phyloP scores from a whole-genome alignment of 345 rosid species.

The Eucalyptus tenuipes region DNA sequence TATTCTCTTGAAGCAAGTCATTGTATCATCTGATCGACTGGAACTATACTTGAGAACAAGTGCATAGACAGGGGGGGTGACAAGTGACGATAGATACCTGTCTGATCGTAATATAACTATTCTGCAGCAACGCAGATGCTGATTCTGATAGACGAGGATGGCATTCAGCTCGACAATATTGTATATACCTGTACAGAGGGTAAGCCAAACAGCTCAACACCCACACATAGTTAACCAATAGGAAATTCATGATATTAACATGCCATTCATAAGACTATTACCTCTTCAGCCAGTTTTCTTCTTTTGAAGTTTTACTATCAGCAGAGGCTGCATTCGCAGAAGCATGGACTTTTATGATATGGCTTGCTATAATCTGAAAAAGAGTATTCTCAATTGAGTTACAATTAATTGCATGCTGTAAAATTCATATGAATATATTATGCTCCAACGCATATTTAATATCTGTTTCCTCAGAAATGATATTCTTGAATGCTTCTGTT shows the following conservation, averaged over 20 bases:
- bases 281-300: conserved; percentile 96
- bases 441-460: neutral
- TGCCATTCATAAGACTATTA: neutral
- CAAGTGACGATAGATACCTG: conserved; percentile 30
- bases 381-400: neutral
- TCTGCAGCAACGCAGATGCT: conserved; percentile 62
- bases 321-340: conserved; percentile 52
- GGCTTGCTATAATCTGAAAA: conserved; percentile 80
- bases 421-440: neutral
- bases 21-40: neutral
- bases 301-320: conserved; percentile 49
- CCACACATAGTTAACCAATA: neutral
- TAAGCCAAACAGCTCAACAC: neutral
- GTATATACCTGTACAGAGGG: conserved; percentile 50
- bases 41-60: neutral
- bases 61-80: neutral
- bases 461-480: neutral
- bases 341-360: conserved; percentile 89
- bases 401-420: neutral
- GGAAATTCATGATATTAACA: neutral
- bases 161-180: conserved; percentile 74
- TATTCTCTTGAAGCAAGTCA: neutral
- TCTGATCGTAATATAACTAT: conserved; percentile 76
- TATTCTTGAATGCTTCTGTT: neutral
- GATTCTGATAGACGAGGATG: conserved; percentile 77